A percentile compares a stretch with the other conserved stretches of the same genome.
phyloP scores from a whole-genome alignment of 768 basidiomycete species.

The Leccinum boreale region DNA sequence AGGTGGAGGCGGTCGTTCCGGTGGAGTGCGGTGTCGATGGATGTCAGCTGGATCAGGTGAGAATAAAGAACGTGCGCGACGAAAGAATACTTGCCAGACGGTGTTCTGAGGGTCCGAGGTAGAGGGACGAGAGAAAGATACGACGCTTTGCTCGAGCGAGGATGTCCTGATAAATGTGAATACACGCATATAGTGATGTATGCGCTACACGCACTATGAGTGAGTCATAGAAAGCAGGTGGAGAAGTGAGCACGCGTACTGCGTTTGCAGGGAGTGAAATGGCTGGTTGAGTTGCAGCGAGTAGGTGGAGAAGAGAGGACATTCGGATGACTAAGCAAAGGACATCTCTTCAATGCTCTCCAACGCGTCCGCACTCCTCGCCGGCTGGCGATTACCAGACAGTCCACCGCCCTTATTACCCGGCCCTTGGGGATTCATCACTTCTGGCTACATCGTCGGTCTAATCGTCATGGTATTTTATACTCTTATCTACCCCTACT shows the following conservation, averaged over 20 bases:
- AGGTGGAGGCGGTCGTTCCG: constrained; percentile 61
- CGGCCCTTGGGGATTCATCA: constrained; percentile 69
- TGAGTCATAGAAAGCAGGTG: constrained; percentile 52
- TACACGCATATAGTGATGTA: background rate
- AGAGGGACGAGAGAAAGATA: constrained; percentile 88
- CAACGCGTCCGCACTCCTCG: constrained; percentile 17
- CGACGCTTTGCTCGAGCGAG: constrained; percentile 72
- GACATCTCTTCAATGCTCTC: background rate
- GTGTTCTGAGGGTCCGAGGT: constrained; percentile 76
- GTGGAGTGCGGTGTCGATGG: constrained; percentile 58
- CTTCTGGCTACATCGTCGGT: constrained; percentile 68
- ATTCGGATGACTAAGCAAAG: constrained; percentile 26
- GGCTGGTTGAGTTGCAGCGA: constrained; percentile 44
- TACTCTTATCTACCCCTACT: background rate
- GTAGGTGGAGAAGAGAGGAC: constrained; percentile 10
- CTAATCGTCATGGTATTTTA: constrained; percentile 58
- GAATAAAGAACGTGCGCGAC: background rate
- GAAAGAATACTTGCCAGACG: constrained; percentile 61
- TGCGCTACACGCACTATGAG: constrained; percentile 46
- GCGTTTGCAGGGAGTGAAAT: constrained; percentile 44
- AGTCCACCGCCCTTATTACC: constrained; percentile 35
- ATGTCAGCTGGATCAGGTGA: constrained; percentile 54
- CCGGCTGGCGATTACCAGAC: constrained; percentile 18
- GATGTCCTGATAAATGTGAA: constrained; percentile 51
- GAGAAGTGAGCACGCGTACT: constrained; percentile 54